These are phyloP conservation scores for Cystoisospora suis DNA, from an alignment of 169 alveolate species.

Conservation along the genomic window DNA sequence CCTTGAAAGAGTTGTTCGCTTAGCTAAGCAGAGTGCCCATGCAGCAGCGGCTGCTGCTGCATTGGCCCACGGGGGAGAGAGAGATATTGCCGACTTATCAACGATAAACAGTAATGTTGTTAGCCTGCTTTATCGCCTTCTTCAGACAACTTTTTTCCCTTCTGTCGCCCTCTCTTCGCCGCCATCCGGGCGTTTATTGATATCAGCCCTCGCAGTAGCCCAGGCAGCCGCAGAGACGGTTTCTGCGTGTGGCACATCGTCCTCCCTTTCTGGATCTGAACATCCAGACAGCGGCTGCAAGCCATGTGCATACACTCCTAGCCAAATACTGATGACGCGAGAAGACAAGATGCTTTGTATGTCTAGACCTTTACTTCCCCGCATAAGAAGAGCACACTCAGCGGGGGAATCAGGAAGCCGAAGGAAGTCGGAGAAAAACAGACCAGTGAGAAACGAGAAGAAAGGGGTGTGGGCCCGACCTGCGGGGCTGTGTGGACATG, in stretches of 20 bases:
- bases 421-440: too few relatives aligned
- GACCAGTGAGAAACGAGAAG: too few relatives aligned
- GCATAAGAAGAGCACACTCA: not conserved
- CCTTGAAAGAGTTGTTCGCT: not conserved
- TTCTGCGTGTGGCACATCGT: not conserved
- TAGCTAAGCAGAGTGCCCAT: not conserved
- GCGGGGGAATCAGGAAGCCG: too few relatives aligned
- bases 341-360: not conserved
- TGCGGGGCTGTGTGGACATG: too few relatives aligned
- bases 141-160: not conserved
- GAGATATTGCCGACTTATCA: not conserved
- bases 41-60: conserved; percentile 17
- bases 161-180: not conserved
- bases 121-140: not conserved
- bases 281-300: not conserved
- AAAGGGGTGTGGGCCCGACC: too few relatives aligned
- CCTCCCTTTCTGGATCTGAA: not conserved
- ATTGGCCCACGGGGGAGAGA: not conserved
- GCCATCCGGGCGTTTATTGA: not conserved
- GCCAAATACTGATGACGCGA: not conserved
- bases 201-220: not conserved
- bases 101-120: not conserved
- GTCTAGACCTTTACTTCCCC: not conserved
- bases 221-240: not conserved
- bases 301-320: not conserved